Evolutionary conservation across 2,329 filamentous ascomycete genomes (phyloP), one percentile per base, ranked within the genome.

Genomic region (Claviceps cyperi): DNA sequence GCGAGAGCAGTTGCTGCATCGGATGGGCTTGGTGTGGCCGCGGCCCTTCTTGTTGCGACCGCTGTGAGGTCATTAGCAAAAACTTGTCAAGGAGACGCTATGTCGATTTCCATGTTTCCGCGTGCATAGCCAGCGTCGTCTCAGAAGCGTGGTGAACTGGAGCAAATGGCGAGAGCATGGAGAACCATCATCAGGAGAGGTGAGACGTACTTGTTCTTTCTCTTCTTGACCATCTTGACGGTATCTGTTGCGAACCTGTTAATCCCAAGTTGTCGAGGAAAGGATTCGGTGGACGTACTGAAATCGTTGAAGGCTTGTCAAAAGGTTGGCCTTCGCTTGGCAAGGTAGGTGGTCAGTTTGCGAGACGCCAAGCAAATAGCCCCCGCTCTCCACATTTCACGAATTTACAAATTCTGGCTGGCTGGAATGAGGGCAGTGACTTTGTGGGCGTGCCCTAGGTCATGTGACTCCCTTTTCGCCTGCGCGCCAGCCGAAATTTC

Each of bases 11-110:
- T 81, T 81, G 72, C 72, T 76, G 77, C 77, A 81, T 63, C 77
- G 86, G 78, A 98, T 95, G 69, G 92, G 94, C 84, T 98, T 98
- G 77, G 94, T 89, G 82, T 97, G 91, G 79, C 92, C 92, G 74
- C 92, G 88, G 74, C 92, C 91, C 77, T 95, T 95, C 89, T 96
- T 96, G 86, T 97, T 96, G 73, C 91, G 89, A 74, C 91, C 91
- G 80, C 86, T 94, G 71, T 49, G 47, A 53, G 47, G 13, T 9
- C 52, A 49, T 62, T 57, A 60, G 57, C 56, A 46, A 44, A 19
- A 15, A 53, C 50, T 45, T 57, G 45, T 48, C 28, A 3, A 4
- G 40, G 36, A 50, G 36, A 38, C 43, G 32, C 24, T 22, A 44
- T 40, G 24, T 15, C 22, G 43, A 3, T 14, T 14, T 3, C 17